Evolutionary conservation across 2,329 filamentous ascomycete species (phyloP).

Genomic region (Colletotrichum truncatum): DNA sequence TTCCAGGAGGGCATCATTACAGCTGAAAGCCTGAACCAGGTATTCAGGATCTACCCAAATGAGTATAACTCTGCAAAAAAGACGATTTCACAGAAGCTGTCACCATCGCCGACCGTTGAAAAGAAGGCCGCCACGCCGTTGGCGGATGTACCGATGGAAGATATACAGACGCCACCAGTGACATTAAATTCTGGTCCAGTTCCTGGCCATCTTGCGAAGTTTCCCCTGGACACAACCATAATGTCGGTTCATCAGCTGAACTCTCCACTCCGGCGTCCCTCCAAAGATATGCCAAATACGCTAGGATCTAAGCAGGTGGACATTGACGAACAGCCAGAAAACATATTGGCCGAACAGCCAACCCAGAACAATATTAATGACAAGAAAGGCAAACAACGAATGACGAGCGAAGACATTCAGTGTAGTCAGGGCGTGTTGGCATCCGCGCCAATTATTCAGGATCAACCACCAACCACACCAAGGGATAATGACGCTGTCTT

Average conservation of each 20-base stretch:
- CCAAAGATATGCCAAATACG: no score
- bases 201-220: background rate
- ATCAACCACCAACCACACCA: background rate
- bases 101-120: background rate
- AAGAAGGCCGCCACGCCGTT: background rate
- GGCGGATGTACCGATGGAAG: background rate
- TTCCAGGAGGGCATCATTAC: slow-evolving; percentile 43
- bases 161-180: background rate
- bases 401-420: background rate
- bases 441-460: background rate
- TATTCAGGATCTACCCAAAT: slow-evolving; percentile 44
- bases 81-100: background rate
- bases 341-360: background rate
- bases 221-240: background rate
- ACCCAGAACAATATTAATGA: background rate
- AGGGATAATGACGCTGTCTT: background rate
- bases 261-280: no score
- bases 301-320: background rate
- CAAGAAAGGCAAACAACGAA: slow-evolving; percentile 3
- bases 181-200: background rate
- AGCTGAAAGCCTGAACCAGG: slow-evolving; percentile 43
- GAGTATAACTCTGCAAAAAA: slow-evolving; percentile 29
- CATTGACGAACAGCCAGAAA: background rate
- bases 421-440: background rate
- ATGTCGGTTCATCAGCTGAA: background rate